Base-by-base conservation (phyloP, 2,329 filamentous ascomycete genomes). In the Capronia coronata region DNA sequence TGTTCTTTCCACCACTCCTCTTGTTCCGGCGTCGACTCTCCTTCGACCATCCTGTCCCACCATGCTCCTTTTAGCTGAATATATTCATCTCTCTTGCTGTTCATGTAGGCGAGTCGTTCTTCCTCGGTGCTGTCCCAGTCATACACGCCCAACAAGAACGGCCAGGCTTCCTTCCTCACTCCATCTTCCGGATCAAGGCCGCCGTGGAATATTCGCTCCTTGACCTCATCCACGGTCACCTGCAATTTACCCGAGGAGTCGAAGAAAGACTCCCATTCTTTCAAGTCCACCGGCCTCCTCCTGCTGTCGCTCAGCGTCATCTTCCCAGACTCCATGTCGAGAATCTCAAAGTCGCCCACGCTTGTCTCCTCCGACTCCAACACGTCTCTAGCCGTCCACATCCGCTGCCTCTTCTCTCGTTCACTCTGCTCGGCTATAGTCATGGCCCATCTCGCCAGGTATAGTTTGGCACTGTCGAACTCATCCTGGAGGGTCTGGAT, bases 1-100 rank as follows among this genome's bases (percentile, higher is more conserved):
- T 98, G 93, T 67, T 98, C 93, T 55, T 89, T 83, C 91, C 91
- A 98, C 84, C 89, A 95, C 63, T 98, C 94, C 21, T 86, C 84
- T 59, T 91, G 80, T 58, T 95, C 87, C 2, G 83, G 76, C 21
- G 87, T 82, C 1, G 86, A 84, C 23, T 86, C 82, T 11, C 90
- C 80, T 49, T 95, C 90, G 1, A 93, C 78, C 60, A 96, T 82
- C 30, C 86, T 78, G 67, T 97, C 90, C 94, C 94, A 98, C 94
- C 93, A 98, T 0, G 85, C 78, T 4, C 86, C 88, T 68, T 98
- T 98, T 37, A 98, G 75, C 57, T 89, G 84, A 51, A 97, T 87
- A 65, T 97, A 98, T 61, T 94, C 88, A 61, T 98, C 93, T 8
- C 93, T 77, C 27, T 94, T 77, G 6, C 86, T 94, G 40, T 93